Evolutionary conservation across 345 rosid species (phyloP).

Genomic region (Hibiscus trionum): DNA sequence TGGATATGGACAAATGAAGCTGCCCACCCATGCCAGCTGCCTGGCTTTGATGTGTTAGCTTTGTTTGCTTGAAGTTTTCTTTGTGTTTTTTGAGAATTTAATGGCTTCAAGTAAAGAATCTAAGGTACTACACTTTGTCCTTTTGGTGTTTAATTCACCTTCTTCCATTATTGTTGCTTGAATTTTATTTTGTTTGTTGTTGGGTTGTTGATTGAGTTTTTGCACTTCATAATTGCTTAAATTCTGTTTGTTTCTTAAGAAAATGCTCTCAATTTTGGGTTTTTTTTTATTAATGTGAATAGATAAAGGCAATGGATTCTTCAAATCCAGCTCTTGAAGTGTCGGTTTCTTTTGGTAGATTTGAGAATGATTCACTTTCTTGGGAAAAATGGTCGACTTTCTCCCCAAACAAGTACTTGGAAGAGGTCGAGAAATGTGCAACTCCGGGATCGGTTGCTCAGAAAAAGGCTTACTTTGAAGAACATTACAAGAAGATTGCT

Average conservation of each 20-base stretch:
- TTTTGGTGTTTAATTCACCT: slow-evolving; percentile 15
- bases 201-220: slow-evolving; percentile 6
- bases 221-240: background rate
- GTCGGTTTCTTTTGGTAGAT: slow-evolving; percentile 88
- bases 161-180: slow-evolving; percentile 15
- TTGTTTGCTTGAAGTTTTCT: slow-evolving; percentile 19
- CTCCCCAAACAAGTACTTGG: slow-evolving; percentile 89
- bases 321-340: slow-evolving; percentile 54
- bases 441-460: slow-evolving; percentile 94
- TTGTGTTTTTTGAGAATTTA: background rate
- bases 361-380: slow-evolving; percentile 81
- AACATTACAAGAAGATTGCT: slow-evolving; percentile 89
- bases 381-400: slow-evolving; percentile 95
- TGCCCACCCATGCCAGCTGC: slow-evolving; percentile 13
- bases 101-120: slow-evolving; percentile 30
- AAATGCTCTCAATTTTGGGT: slow-evolving; percentile 11
- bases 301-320: slow-evolving; percentile 48
- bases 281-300: slow-evolving; percentile 17
- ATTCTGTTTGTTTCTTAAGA: slow-evolving; percentile 14
- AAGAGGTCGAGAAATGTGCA: slow-evolving; percentile 93
- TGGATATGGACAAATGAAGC: slow-evolving; percentile 13
- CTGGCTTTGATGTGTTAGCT: slow-evolving; percentile 16
- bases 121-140: slow-evolving; percentile 43
- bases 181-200: slow-evolving; percentile 13
- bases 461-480: slow-evolving; percentile 92